Evolutionary conservation across 768 basidiomycete genomes (phyloP).

Genomic region (Boletus subcaerulescens): DNA sequence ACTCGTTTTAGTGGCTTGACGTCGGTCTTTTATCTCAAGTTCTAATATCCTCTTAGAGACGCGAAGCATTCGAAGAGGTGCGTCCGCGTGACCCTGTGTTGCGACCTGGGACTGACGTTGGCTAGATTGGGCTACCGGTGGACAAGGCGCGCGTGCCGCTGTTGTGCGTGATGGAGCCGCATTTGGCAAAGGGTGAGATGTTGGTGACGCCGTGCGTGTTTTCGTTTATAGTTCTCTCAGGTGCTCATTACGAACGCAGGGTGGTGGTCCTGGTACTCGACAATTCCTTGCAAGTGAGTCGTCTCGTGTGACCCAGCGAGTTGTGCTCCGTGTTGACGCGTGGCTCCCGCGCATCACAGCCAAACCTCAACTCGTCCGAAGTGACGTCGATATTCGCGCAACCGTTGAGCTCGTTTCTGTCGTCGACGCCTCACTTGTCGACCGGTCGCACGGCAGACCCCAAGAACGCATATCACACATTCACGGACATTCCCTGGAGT

Average conservation of each 20-base stretch:
- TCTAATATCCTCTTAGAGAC: slow-evolving; percentile 45
- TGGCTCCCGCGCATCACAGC: slow-evolving; percentile 39
- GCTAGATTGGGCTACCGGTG: slow-evolving; percentile 77
- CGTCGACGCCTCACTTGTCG: slow-evolving; percentile 55
- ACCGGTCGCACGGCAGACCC: slow-evolving; percentile 54
- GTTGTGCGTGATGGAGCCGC: slow-evolving; percentile 77
- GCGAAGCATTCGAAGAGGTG: slow-evolving; percentile 92
- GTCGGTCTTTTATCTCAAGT: neutral
- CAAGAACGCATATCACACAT: slow-evolving; percentile 55
- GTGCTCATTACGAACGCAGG: slow-evolving; percentile 36
- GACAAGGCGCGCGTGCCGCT: slow-evolving; percentile 70
- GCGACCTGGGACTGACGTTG: neutral
- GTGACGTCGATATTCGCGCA: slow-evolving; percentile 84
- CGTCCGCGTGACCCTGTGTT: neutral
- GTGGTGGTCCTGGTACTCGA: slow-evolving; percentile 86
- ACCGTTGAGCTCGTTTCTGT: slow-evolving; percentile 72
- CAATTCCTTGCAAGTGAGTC: slow-evolving; percentile 59
- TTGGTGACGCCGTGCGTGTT: slow-evolving; percentile 82
- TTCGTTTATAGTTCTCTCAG: neutral
- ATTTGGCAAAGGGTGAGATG: slow-evolving; percentile 65
- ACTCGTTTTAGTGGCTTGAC: neutral
- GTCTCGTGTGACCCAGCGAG: neutral
- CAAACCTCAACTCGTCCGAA: slow-evolving; percentile 75
- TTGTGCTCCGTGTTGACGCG: too few relatives aligned
- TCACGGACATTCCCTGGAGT: slow-evolving; percentile 49